Conservation (phyloP, 2,329 filamentous ascomycete species). For the Cercospora sp. region DNA sequence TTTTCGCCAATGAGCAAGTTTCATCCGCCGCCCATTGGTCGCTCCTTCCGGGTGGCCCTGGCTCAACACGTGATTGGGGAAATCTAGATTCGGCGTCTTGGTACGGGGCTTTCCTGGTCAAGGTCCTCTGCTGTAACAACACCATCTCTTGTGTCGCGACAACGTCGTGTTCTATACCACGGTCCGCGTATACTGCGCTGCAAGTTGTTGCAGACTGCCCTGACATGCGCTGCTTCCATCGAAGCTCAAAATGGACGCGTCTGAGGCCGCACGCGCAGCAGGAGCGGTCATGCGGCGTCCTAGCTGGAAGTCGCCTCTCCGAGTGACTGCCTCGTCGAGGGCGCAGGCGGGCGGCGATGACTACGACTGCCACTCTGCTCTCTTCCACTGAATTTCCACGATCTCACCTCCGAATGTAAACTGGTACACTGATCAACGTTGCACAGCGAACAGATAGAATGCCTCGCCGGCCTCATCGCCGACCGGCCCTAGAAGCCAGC, state of each 20-base stretch:
- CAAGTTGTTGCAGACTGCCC: background rate
- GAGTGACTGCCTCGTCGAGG: background rate
- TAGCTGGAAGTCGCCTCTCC: background rate
- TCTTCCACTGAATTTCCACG: background rate
- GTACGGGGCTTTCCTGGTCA: background rate
- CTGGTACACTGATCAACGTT: background rate
- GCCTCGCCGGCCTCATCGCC: conserved; percentile 24
- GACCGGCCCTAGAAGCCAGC: conserved; percentile 30
- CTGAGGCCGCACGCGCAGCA: background rate
- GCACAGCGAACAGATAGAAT: conserved; percentile 11
- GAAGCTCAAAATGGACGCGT: background rate
- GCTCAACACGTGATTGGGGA: background rate
- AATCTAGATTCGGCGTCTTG: background rate
- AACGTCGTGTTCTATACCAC: background rate
- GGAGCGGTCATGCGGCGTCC: conserved; percentile 1
- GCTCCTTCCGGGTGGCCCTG: background rate
- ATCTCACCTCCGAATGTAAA: background rate
- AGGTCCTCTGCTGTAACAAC: background rate
- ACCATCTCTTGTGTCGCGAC: background rate
- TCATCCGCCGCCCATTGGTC: background rate
- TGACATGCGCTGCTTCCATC: background rate
- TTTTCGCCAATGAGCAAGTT: conserved; percentile 10
- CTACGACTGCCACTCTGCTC: background rate
- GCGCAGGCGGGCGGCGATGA: background rate
- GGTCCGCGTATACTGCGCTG: background rate